These are phyloP conservation scores for Tanozyma kutaoensis DNA, from an alignment of 805 yeast species.

Conservation along the genomic window DNA sequence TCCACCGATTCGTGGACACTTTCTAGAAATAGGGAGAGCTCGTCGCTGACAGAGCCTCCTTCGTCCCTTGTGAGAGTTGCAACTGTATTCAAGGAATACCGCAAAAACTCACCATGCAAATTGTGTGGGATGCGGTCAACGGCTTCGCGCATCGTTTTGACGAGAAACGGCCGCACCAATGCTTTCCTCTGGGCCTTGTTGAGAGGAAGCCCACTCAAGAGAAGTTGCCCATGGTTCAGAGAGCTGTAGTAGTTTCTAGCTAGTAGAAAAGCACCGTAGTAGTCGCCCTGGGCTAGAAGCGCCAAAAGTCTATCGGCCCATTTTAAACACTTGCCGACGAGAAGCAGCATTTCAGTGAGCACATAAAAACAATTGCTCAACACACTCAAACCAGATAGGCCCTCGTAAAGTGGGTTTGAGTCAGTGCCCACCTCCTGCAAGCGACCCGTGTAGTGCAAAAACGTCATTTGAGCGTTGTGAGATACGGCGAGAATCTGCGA, in stretches of 20 bases:
- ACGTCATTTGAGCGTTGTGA: conserved; percentile 1
- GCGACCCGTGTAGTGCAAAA: conserved; percentile 2
- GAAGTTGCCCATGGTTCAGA: conserved; percentile 31
- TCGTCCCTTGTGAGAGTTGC: conserved; percentile 1
- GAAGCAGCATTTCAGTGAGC: no score
- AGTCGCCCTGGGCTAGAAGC: conserved; percentile 33
- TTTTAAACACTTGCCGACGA: conserved; percentile 44
- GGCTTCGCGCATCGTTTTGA: conserved; percentile 43
- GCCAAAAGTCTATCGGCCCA: conserved; percentile 58
- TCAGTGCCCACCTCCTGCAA: conserved; percentile 3
- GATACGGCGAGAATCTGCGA: conserved; percentile 12
- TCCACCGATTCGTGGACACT: conserved; percentile 13
- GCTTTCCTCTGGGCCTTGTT: conserved; percentile 27
- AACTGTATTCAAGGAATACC: no score
- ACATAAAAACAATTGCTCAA: no score
- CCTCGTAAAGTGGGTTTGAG: no score
- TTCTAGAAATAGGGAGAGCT: conserved; percentile 7
- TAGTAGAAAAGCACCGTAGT: conserved; percentile 40
- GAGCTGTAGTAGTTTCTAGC: conserved; percentile 38
- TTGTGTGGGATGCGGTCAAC: no score
- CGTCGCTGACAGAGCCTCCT: conserved; percentile 1
- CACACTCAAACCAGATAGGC: no score
- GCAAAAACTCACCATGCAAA: no score
- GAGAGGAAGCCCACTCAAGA: conserved; percentile 44
- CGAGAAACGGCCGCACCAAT: conserved; percentile 38